Percentiles rank a stretch among this genome's conserved stretches.
These are phyloP conservation scores for Phalaenopsis hybrid DNA, from an alignment of 116 monocot species.

Conservation along the genomic window DNA sequence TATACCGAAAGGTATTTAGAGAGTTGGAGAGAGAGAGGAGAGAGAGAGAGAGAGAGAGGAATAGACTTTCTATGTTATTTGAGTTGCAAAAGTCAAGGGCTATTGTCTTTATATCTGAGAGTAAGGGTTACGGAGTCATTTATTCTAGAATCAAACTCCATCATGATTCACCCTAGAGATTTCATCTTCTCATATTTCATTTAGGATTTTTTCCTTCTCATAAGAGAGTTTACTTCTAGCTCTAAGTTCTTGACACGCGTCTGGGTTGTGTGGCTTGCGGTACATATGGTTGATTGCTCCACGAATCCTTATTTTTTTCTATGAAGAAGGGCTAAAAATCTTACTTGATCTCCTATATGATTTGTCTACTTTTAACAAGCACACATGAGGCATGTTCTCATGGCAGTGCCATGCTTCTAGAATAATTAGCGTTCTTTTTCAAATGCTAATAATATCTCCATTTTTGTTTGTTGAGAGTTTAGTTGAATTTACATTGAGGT, in stretches of 20 bases:
- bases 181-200: no score
- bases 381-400: neutral
- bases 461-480: neutral
- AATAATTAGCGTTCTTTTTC: neutral
- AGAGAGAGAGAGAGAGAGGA: no score
- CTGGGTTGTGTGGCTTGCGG: neutral
- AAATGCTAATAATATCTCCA: neutral
- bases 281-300: neutral
- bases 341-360: neutral
- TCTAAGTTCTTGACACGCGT: neutral
- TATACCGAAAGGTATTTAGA: neutral
- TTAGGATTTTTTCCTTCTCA: no score
- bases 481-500: neutral
- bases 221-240: no score
- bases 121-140: no score
- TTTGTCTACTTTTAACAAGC: neutral
- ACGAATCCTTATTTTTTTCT: neutral
- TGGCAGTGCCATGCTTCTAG: neutral
- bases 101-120: no score
- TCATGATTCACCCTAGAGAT: no score
- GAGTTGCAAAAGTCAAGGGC: no score
- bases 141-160: no score
- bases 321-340: neutral
- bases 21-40: no score
- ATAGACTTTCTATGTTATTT: no score